Percentiles rank a stretch among this genome's conserved stretches.
These are phyloP conservation scores for Cicer pinnatifidum DNA, from an alignment of 306 rosid genomes.

Conservation along the genomic window DNA sequence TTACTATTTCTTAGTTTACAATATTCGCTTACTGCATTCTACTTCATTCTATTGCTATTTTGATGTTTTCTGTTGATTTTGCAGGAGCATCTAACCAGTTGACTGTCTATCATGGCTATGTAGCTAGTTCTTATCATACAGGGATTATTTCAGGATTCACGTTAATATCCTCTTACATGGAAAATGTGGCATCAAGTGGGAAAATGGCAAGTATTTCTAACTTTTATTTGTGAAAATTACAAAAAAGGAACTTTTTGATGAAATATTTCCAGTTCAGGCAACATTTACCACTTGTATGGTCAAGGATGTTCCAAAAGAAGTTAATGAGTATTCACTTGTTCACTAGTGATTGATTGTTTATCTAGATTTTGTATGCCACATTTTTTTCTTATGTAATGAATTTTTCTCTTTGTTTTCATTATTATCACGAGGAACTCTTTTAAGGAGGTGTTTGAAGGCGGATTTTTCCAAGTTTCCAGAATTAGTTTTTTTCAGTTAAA, in stretches of 20 bases:
- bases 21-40: conserved; percentile 21
- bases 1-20: not conserved
- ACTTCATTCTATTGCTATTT: conserved; percentile 16
- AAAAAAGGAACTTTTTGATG: not conserved
- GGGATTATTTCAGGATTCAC: conserved; percentile 89
- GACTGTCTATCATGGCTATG: conserved; percentile 77
- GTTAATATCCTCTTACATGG: conserved; percentile 77
- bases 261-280: conserved; percentile 5
- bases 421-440: not conserved
- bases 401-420: conserved; percentile 8
- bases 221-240: conserved; percentile 32
- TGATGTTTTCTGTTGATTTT: conserved; percentile 38
- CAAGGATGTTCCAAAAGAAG: not conserved
- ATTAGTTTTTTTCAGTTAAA: no score
- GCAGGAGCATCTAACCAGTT: conserved; percentile 62
- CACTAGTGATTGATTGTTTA: conserved; percentile 11
- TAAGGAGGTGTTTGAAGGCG: no score
- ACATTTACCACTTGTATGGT: not conserved
- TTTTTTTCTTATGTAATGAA: not conserved
- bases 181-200: conserved; percentile 62
- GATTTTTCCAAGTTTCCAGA: no score
- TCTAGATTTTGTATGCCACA: not conserved
- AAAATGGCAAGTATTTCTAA: conserved; percentile 60
- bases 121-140: conserved; percentile 90
- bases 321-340: conserved; percentile 6